A percentile compares a stretch with the other conserved stretches of the same genome.
These are phyloP conservation scores for Penicillium taxi DNA, from an alignment of 495 filamentous ascomycete genomes.

Conservation along the genomic window DNA sequence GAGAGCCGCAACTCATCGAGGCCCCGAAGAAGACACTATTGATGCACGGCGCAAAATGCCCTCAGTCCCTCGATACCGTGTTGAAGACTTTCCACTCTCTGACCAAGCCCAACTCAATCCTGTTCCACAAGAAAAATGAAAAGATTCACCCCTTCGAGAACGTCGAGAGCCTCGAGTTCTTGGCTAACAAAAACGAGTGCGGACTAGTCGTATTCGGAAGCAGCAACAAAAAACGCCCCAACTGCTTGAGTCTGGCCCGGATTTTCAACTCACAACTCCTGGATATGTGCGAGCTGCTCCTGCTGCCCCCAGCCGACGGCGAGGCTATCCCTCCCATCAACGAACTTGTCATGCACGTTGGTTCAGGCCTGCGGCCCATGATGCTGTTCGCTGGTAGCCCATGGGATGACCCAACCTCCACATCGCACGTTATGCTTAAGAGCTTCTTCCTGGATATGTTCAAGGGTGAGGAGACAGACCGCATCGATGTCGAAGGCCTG, in stretches of 20 bases:
- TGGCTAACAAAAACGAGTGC: slow-evolving; percentile 91
- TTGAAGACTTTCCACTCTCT: slow-evolving; percentile 75
- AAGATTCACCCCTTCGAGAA: slow-evolving; percentile 89
- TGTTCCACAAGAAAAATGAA: slow-evolving; percentile 91
- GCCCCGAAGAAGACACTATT: slow-evolving; percentile 81
- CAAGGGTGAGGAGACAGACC: slow-evolving; percentile 61
- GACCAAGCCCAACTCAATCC: slow-evolving; percentile 68
- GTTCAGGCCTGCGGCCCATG: slow-evolving; percentile 67
- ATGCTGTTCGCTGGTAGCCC: slow-evolving; percentile 75
- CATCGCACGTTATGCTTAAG: slow-evolving; percentile 74
- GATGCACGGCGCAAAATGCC: slow-evolving; percentile 74
- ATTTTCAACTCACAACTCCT: slow-evolving; percentile 78
- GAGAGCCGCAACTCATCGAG: slow-evolving; percentile 79
- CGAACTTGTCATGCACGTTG: slow-evolving; percentile 70
- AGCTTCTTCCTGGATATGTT: slow-evolving; percentile 87
- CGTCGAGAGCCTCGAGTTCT: slow-evolving; percentile 76
- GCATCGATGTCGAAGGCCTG: slow-evolving; percentile 88
- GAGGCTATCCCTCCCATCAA: slow-evolving; percentile 66
- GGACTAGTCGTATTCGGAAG: slow-evolving; percentile 70
- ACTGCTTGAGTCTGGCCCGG: slow-evolving; percentile 74
- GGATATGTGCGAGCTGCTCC: slow-evolving; percentile 84
- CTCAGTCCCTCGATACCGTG: slow-evolving; percentile 67
- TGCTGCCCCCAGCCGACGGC: slow-evolving; percentile 61
- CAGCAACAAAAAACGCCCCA: slow-evolving; percentile 87
- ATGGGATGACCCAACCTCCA: slow-evolving; percentile 69